These are phyloP conservation scores for Beauveria sp. DNA, from an alignment of 2,329 filamentous ascomycete genomes.

Conservation along the genomic window DNA sequence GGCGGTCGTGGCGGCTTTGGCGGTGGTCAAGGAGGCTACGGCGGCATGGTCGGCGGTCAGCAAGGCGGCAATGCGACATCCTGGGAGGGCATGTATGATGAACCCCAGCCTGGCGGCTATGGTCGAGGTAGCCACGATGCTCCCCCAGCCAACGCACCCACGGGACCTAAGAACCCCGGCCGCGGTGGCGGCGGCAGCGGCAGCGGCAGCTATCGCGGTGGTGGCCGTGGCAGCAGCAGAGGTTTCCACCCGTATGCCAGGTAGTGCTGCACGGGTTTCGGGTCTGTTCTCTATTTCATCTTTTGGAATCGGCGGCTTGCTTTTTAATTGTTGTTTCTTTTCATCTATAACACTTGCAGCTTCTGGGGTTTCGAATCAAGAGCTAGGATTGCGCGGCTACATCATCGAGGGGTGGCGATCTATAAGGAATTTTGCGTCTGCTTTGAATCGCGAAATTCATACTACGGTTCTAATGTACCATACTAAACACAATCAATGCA, in stretches of 20 bases:
- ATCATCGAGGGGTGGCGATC: background rate
- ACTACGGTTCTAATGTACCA: background rate
- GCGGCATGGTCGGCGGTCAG: slow-evolving; percentile 21
- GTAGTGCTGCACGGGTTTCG: slow-evolving; percentile 12
- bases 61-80: slow-evolving; percentile 62
- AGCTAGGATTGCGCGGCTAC: background rate
- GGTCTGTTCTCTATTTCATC: background rate
- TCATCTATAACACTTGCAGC: background rate
- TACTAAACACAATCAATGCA: background rate
- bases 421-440: background rate
- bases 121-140: slow-evolving; percentile 36
- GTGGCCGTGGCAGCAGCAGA: slow-evolving; percentile 66
- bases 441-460: background rate
- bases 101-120: slow-evolving; percentile 61
- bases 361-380: background rate
- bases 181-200: slow-evolving; percentile 67
- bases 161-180: slow-evolving; percentile 91
- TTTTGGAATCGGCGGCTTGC: background rate
- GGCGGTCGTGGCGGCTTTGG: slow-evolving; percentile 11
- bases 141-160: slow-evolving; percentile 61
- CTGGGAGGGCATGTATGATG: slow-evolving; percentile 98
- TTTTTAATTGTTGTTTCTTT: background rate
- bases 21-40: slow-evolving; percentile 14
- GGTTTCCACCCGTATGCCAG: slow-evolving; percentile 72
- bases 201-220: slow-evolving; percentile 79